These are phyloP conservation scores for Cercospora berteroae DNA, from an alignment of 2,329 filamentous ascomycete species.

Conservation along the genomic window DNA sequence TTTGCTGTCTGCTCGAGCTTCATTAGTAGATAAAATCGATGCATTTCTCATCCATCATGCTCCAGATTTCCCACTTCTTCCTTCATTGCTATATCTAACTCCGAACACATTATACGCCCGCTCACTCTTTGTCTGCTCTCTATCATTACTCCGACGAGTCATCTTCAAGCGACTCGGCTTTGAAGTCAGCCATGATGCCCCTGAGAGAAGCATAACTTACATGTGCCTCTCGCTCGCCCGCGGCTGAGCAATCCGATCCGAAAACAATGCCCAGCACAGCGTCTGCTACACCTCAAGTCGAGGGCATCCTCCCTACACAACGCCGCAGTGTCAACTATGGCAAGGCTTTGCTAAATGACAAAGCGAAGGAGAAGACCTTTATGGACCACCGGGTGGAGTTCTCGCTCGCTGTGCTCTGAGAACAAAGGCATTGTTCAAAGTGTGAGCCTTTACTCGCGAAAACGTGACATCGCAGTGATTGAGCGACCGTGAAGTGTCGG, in stretches of 20 bases:
- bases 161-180: too few species aligned
- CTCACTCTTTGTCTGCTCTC: background rate
- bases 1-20: background rate
- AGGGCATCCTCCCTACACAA: background rate
- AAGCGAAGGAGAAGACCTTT: slow-evolving; percentile 37
- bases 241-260: background rate
- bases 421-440: background rate
- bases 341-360: slow-evolving; percentile 32
- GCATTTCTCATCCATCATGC: background rate
- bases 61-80: too few species aligned
- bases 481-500: background rate
- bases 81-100: background rate
- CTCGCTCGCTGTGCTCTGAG: slow-evolving; percentile 44
- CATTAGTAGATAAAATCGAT: background rate
- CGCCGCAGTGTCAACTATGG: slow-evolving; percentile 39
- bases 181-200: background rate
- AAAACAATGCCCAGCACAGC: slow-evolving; percentile 10
- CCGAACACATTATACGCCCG: background rate
- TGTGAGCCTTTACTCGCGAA: background rate
- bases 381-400: slow-evolving; percentile 53
- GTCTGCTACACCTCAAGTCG: slow-evolving; percentile 11
- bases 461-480: background rate
- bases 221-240: background rate
- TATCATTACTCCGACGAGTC: background rate
- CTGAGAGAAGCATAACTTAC: background rate